Evolutionary conservation across 2,329 filamentous ascomycete genomes (phyloP), one percentile per base, ranked within the genome.

Genomic region (Microascus cirrosus): DNA sequence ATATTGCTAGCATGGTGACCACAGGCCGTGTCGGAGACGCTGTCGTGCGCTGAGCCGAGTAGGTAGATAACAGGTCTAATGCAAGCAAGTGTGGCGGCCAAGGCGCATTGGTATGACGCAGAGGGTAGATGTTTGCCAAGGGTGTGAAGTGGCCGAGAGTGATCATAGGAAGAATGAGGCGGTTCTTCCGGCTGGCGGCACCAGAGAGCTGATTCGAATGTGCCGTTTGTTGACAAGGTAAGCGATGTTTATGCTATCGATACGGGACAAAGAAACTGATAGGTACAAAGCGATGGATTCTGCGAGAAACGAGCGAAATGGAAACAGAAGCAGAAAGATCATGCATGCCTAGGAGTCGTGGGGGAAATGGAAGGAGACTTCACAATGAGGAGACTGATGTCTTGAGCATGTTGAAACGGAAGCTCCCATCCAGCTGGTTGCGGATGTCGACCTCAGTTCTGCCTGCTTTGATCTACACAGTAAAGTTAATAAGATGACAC

Each of bases 1-100:
- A 65, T 64, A 8, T 8, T 51, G 55, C 8, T 15, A 11, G 48
- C 32, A 57, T 71, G 8, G 68, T 66, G 18, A 70, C 69, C 24
- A 32, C 52, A 32, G 28, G 22, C 34, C 22, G 28, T 50, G 20
- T 50, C 45, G 45, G 45, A 50, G n/a, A 11, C 20, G 11, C 28
- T 32, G 28, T 8, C 4, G 28, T 12, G 20, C 45, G 22, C 45
- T 50, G 45, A 11, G 20, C 20, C 22, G 45, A 7, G 22, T 50
- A 50, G 45, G 45, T 22, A 12, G 20, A 24, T 22, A 12, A 20
- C 18, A 22, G n/a, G 45, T 5, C 8, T 22, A 22, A 50, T 50
- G n/a, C n/a, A 22, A 50, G 45, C 22, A 50, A 50, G 45, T 2
- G 10, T 11, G 22, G n/a, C 22, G 45, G 45, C 20, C 24, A 10